Base-by-base conservation (phyloP, 2,329 filamentous ascomycete genomes). In the Colletotrichum shisoi region DNA sequence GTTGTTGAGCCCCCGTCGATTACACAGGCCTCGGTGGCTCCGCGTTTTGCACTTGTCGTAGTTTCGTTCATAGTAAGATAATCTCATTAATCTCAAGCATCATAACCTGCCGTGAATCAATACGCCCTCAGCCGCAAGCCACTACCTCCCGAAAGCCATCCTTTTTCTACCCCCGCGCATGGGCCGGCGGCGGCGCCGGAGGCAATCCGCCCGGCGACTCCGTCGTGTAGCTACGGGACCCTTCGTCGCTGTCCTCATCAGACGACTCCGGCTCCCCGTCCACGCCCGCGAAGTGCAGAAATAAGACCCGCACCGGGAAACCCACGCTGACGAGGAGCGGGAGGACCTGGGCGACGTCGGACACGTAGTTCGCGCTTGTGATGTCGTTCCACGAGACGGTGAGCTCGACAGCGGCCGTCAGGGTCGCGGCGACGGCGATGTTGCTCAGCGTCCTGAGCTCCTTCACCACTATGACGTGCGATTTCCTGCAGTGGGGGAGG, bases 381-480 rank as follows among this genome's bases (percentile, higher is more conserved):
- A 78, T 68, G 15, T 71, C 48, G 40, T 79, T 79, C 76, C 77
- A 79, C 1, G 52, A 52, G 3, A 79, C 70, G 3, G 76, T 69
- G 6, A 79, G 71, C 57, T 79, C 78, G 53, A 78, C 71, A 4
- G 74, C 74, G 1, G 73, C 70, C 2, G 66, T 70, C 34, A 71
- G 57, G 5, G 61, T 66, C 13, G 57, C 62, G 6, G 69, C 62
- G 1, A 66, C 63, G 15, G 77, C 69, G 4, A 77, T 66, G 17
- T 77, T 70, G 37, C 69, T 72, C 15, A 76, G 75, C 9, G 77
- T 70, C 17, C 66, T 69, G 37, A 73, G 8, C 49, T 75, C 67
- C 8, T 69, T 73, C 9, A 78, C 46, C 6, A 72, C 45, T 24
- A 70, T 62, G 6, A 72, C 62, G n/a, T 72, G 74, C 12, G 70